Percentiles rank a stretch among this genome's conserved stretches.
Evolutionary conservation across 345 rosid genomes (phyloP).

Genomic region (Eucalyptus grandis): DNA sequence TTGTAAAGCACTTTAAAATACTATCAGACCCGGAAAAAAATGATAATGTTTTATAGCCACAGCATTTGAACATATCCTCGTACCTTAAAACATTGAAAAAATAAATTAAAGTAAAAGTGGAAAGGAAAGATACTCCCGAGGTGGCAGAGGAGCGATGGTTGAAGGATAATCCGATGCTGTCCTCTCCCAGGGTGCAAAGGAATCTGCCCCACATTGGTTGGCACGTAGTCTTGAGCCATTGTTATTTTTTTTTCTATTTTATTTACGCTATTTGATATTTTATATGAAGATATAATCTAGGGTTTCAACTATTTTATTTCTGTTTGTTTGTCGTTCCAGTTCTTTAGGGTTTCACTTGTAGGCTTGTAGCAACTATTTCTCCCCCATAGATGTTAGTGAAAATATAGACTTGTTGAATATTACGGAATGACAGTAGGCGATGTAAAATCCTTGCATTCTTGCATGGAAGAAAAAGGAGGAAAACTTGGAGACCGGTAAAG

Average conservation of each 20-base stretch:
- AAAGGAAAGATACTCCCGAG: neutral
- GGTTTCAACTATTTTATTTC: neutral
- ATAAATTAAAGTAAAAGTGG: neutral
- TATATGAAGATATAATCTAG: neutral
- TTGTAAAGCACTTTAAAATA: neutral
- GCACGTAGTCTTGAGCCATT: neutral
- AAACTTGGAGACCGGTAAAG: neutral
- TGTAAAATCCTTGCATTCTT: neutral
- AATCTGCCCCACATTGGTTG: neutral
- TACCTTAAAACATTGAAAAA: neutral
- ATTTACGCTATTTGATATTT: neutral
- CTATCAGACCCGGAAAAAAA: neutral
- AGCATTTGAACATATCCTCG: neutral
- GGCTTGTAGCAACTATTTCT: neutral
- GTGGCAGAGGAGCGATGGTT: neutral
- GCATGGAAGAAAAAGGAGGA: neutral
- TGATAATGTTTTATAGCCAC: neutral
- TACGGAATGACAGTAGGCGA: neutral
- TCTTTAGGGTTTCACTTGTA: neutral
- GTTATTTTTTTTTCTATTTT: neutral
- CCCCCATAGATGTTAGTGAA: neutral
- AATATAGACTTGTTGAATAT: neutral
- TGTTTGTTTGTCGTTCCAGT: neutral
- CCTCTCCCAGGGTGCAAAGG: neutral
- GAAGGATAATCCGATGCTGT: neutral